Percentiles rank a stretch among this genome's conserved stretches.
phyloP scores from a whole-genome alignment of 2,329 filamentous ascomycete species.

The Exophiala xenobiotica region DNA sequence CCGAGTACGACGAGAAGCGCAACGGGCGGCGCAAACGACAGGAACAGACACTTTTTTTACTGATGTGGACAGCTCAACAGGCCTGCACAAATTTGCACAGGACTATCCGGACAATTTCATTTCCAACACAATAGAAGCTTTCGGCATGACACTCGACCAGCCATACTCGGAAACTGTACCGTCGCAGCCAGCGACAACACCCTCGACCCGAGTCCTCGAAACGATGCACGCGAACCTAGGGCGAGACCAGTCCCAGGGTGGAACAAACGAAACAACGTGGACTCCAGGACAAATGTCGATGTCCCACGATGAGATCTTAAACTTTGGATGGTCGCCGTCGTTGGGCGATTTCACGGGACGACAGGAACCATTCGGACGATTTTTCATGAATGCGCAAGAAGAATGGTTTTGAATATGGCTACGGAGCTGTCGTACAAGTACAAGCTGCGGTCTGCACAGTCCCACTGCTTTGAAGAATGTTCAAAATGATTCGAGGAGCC shows the following conservation, averaged over 20 bases:
- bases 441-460: too few species aligned
- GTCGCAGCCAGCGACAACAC: background rate
- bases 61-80: conserved; percentile 10
- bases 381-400: conserved; percentile 20
- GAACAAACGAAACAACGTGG: conserved; percentile 3
- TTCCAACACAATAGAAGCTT: conserved; percentile 15
- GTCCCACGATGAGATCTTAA: conserved; percentile 11
- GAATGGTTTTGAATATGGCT: conserved; percentile 23
- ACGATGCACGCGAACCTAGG: background rate
- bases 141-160: conserved; percentile 17
- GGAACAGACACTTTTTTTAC: conserved; percentile 14
- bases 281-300: conserved; percentile 10
- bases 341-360: conserved; percentile 16
- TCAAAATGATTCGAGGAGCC: too few species aligned
- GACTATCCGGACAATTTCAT: conserved; percentile 15
- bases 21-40: conserved; percentile 34
- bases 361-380: conserved; percentile 18
- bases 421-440: too few species aligned
- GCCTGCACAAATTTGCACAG: conserved; percentile 16
- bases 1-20: conserved; percentile 52
- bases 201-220: background rate
- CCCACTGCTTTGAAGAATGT: too few species aligned
- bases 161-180: conserved; percentile 2
- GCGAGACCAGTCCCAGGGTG: conserved; percentile 1
- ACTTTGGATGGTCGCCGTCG: conserved; percentile 23